phyloP scores from a whole-genome alignment of 257 asterid species.

The Linaria vulgaris region DNA sequence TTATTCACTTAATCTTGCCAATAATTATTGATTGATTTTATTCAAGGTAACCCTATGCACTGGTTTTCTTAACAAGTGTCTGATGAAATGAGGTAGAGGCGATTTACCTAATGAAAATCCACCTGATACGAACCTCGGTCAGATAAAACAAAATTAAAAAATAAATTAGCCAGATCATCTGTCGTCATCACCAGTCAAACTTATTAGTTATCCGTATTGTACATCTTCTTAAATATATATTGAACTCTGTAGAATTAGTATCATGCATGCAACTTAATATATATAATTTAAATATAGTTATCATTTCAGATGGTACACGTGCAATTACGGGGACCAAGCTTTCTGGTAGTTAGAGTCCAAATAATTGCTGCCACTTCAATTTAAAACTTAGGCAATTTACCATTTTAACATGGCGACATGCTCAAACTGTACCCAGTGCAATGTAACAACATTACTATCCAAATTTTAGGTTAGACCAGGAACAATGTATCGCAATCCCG shows the following conservation, averaged over 20 bases:
- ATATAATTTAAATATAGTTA: neutral
- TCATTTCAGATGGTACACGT: constrained; percentile 42
- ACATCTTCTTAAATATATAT: neutral
- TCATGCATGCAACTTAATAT: constrained; percentile 16
- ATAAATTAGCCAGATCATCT: too few relatives aligned
- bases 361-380: neutral
- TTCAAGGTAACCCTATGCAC: too few relatives aligned
- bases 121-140: too few relatives aligned
- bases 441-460: constrained; percentile 32
- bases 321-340: constrained; percentile 54
- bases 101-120: too few relatives aligned
- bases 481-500: constrained; percentile 54
- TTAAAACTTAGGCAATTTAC: neutral
- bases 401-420: constrained; percentile 10
- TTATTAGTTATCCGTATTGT: too few relatives aligned
- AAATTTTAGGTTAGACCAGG: constrained; percentile 37
- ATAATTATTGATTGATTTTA: too few relatives aligned
- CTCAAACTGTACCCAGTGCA: constrained; percentile 34
- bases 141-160: too few relatives aligned
- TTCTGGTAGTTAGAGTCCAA: constrained; percentile 14
- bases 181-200: too few relatives aligned
- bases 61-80: too few relatives aligned
- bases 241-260: too few relatives aligned
- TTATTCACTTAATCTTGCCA: too few relatives aligned
- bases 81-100: too few relatives aligned